Evolutionary conservation across 495 filamentous ascomycete genomes (phyloP), one percentile per base, ranked within the genome.

Genomic region (Xylaria sp.): DNA sequence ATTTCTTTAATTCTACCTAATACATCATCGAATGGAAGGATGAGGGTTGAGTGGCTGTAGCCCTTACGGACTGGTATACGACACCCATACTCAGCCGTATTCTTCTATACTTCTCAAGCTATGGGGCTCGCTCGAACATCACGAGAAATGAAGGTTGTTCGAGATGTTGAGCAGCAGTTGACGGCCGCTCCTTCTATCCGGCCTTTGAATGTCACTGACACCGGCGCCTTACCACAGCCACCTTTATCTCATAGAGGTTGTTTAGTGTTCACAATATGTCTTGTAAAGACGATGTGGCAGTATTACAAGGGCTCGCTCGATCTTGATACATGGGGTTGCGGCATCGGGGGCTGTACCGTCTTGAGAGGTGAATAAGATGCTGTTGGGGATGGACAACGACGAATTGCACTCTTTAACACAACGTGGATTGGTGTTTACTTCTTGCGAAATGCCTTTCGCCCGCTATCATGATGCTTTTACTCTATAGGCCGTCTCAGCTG

Each of bases 1-100:
- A 85, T 67, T 97, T 92, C 80, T 97, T 93, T 78, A 84, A 84
- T 57, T 46, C 72, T 66, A 80, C 76, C 74, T 77, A 78, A 69
- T 53, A 35, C 57, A 43, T 55, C 57, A 43, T 55, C 58, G 55
- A 50, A 29, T 41, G 37, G 65, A 67, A 41, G 40, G 63, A 72
- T 33, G 62, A 68, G 55, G 72, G 43, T 15, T 64, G 57, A 61
- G 64, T 68, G 65, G 69, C 53, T 64, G 29, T 68, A 62, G 46
- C 69, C 71, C 61, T 72, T 75, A 52, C 71, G 53, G 19, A 46
- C 57, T 70, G 29, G 31, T 21, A 17, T 50, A 21, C 37, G 17
- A 64, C 31, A 50, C 71, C 24, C 52, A 24, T 44, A 17, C 29
- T 55, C 62, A 61, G 26, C 61, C 35, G 43, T 50, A 35, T 29